These are phyloP conservation scores for Stephania japonica DNA, from an alignment of 164 flowering plant species.

Conservation along the genomic window DNA sequence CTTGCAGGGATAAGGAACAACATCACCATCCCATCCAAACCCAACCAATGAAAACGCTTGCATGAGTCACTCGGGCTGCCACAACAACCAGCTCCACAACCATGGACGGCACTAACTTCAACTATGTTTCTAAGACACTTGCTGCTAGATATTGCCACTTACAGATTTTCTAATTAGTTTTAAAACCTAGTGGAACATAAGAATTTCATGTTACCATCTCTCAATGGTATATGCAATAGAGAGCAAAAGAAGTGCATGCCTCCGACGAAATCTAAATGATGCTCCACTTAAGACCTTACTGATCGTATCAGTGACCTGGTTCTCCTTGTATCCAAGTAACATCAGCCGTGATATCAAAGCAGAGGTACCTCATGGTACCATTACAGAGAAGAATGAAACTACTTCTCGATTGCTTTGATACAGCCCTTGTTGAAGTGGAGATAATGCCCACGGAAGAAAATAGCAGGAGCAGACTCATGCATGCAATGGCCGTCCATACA, in stretches of 20 bases:
- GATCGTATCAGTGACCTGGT: slow-evolving; percentile 14
- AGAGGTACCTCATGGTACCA: slow-evolving; percentile 14
- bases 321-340: slow-evolving; percentile 39
- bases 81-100: slow-evolving; percentile 70
- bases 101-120: slow-evolving; percentile 44
- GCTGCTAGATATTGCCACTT: slow-evolving; percentile 26
- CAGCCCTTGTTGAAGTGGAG: slow-evolving; percentile 11
- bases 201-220: slow-evolving; percentile 1
- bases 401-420: slow-evolving; percentile 20
- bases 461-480: slow-evolving; percentile 8
- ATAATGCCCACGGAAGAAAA: slow-evolving; percentile 14
- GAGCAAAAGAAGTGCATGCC: background rate
- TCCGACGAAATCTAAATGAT: slow-evolving; percentile 4
- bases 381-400: slow-evolving; percentile 13
- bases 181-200: slow-evolving; percentile 9
- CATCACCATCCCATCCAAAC: slow-evolving; percentile 39
- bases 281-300: background rate
- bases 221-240: background rate
- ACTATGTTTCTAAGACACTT: slow-evolving; percentile 44
- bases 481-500: slow-evolving; percentile 17
- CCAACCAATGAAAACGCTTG: slow-evolving; percentile 33
- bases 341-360: slow-evolving; percentile 26
- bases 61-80: slow-evolving; percentile 94
- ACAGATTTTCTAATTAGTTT: slow-evolving; percentile 15
- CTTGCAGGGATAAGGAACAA: slow-evolving; percentile 94